Conservation (phyloP, 495 filamentous ascomycete species). For the Penicillium riverlandense region DNA sequence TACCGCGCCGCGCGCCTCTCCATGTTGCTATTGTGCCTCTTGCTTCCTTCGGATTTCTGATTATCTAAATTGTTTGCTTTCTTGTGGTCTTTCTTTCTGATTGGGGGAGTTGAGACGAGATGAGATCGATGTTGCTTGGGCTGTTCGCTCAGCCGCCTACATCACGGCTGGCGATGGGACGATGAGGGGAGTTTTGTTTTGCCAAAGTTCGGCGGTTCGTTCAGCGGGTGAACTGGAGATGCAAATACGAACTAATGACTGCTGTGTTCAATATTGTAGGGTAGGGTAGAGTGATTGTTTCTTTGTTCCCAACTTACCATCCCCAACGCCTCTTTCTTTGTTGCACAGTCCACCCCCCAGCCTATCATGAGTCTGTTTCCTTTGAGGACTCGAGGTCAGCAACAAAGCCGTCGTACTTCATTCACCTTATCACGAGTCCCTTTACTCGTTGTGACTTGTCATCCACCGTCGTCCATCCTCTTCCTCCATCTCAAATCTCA, state of each 20-base stretch:
- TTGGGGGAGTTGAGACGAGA: background rate
- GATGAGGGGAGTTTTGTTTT: too few relatives aligned
- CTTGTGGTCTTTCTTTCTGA: conserved; percentile 4
- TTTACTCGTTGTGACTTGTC: too few relatives aligned
- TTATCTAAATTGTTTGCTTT: conserved; percentile 20
- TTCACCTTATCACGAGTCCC: too few relatives aligned
- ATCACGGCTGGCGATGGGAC: background rate
- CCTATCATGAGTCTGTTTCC: too few relatives aligned
- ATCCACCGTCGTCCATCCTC: too few relatives aligned
- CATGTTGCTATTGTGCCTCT: conserved; percentile 4
- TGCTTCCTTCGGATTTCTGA: conserved; percentile 9
- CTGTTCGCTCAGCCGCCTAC: background rate
- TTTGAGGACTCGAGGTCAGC: too few relatives aligned
- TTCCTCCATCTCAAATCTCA: too few relatives aligned
- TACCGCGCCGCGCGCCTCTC: too few relatives aligned
- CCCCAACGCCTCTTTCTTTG: background rate
- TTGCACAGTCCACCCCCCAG: background rate
- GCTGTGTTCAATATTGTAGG: background rate
- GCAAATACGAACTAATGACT: conserved; percentile 20
- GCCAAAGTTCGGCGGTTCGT: background rate
- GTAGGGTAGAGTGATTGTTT: too few relatives aligned
- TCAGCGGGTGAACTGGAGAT: conserved; percentile 12
- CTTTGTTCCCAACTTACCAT: background rate
- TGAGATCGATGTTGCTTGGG: conserved; percentile 1
- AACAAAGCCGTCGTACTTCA: too few relatives aligned